Evolutionary conservation across 176 grass and related monocot species (phyloP).

Genomic region (Hsuehochloa calcarea): DNA sequence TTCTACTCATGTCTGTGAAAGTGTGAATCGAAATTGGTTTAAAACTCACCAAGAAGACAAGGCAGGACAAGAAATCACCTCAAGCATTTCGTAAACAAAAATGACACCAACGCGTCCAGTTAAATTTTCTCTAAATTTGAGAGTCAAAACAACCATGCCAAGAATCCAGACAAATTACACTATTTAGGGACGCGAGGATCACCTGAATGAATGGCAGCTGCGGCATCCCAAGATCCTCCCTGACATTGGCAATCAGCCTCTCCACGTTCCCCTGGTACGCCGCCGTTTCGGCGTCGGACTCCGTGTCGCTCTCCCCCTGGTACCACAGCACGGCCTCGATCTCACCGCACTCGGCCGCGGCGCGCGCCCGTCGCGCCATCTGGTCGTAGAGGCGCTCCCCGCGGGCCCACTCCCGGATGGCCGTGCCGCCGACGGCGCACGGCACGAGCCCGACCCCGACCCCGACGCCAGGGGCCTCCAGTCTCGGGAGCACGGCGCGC

Average conservation of each 20-base stretch:
- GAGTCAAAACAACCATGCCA: background rate
- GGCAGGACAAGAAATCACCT: background rate
- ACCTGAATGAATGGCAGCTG: slow-evolving; percentile 89
- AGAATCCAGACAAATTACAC: background rate
- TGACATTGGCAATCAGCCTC: slow-evolving; percentile 56
- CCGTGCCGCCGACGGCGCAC: slow-evolving; percentile 77
- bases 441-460: slow-evolving; percentile 62
- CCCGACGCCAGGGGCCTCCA: background rate
- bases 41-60: background rate
- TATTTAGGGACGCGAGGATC: background rate
- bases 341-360: slow-evolving; percentile 47
- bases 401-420: slow-evolving; percentile 71
- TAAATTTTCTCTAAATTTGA: background rate
- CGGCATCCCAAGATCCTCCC: slow-evolving; percentile 62
- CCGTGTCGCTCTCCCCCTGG: slow-evolving; percentile 85
- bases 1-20: background rate
- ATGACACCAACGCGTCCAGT: background rate
- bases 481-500: slow-evolving; percentile 44
- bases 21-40: background rate
- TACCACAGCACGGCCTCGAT: slow-evolving; percentile 87
- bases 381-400: slow-evolving; percentile 66
- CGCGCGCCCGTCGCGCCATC: slow-evolving; percentile 64
- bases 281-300: slow-evolving; percentile 34
- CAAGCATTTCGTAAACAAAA: background rate
- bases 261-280: slow-evolving; percentile 61